Evolutionary conservation across 179 eudicot genomes (phyloP).

Genomic region (Heliamphora pulchella): DNA sequence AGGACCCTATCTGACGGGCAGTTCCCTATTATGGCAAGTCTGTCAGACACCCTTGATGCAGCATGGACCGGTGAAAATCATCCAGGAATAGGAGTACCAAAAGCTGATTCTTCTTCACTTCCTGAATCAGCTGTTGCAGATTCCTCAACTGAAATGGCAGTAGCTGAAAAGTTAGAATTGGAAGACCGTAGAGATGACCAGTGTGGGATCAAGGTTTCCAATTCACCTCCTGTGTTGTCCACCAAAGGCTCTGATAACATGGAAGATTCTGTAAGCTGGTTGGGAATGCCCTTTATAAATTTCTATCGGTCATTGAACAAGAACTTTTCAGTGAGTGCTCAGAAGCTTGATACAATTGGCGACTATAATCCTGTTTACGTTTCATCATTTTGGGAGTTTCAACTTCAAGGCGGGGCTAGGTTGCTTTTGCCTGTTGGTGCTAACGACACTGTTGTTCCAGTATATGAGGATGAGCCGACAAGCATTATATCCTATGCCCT

Average conservation of each 20-base stretch:
- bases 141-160: slow-evolving; percentile 33
- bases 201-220: slow-evolving; percentile 29
- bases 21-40: slow-evolving; percentile 33
- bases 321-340: slow-evolving; percentile 43
- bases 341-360: slow-evolving; percentile 56
- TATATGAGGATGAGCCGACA: slow-evolving; percentile 94
- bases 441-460: slow-evolving; percentile 67
- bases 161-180: slow-evolving; percentile 45
- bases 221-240: slow-evolving; percentile 31
- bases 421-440: slow-evolving; percentile 71
- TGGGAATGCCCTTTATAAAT: slow-evolving; percentile 65
- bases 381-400: slow-evolving; percentile 58
- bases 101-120: slow-evolving; percentile 32
- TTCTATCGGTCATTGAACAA: slow-evolving; percentile 68
- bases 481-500: slow-evolving; percentile 86
- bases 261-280: slow-evolving; percentile 68
- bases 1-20: slow-evolving; percentile 50
- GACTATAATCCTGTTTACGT: slow-evolving; percentile 68
- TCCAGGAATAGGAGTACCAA: slow-evolving; percentile 35
- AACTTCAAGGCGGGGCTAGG: slow-evolving; percentile 64
- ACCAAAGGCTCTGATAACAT: slow-evolving; percentile 41
- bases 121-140: slow-evolving; percentile 41
- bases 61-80: slow-evolving; percentile 86
- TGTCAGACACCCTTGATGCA: slow-evolving; percentile 84
- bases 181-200: slow-evolving; percentile 42